A percentile compares a stretch with the other conserved stretches of the same genome.
Evolutionary conservation across 768 basidiomycete genomes (phyloP).

Genomic region (Tylopilus sp.): DNA sequence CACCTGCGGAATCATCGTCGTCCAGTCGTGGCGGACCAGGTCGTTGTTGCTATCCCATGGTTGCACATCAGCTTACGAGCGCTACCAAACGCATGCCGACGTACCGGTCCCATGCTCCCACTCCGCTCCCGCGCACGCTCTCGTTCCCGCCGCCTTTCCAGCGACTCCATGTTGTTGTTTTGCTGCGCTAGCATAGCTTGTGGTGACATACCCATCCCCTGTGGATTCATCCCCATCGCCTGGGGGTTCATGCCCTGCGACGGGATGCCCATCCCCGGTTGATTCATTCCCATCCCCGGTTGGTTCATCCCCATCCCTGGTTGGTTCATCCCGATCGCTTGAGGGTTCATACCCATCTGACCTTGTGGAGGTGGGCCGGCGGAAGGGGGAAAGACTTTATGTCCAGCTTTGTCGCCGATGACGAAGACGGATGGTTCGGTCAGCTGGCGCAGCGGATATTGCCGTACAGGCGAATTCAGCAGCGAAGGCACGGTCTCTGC

Average conservation of each 20-base stretch:
- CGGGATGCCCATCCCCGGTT: constrained; percentile 20
- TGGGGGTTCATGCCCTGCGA: constrained; percentile 28
- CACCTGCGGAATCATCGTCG: constrained; percentile 71
- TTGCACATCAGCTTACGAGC: background rate
- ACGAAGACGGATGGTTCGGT: constrained; percentile 70
- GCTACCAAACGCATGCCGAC: constrained; percentile 6
- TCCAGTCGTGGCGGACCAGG: constrained; percentile 35
- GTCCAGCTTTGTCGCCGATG: constrained; percentile 67
- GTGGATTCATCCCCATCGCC: constrained; percentile 20
- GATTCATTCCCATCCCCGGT: constrained; percentile 24
- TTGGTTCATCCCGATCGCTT: constrained; percentile 24
- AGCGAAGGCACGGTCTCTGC: constrained; percentile 59
- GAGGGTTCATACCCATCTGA: constrained; percentile 26
- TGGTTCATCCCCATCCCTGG: constrained; percentile 25
- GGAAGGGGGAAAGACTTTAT: constrained; percentile 50
- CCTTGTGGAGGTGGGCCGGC: constrained; percentile 31
- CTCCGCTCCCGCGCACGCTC: constrained; percentile 51
- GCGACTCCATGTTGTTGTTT: constrained; percentile 64
- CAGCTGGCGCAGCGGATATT: constrained; percentile 65
- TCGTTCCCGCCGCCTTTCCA: constrained; percentile 62
- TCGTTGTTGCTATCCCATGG: constrained; percentile 26
- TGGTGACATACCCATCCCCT: constrained; percentile 30
- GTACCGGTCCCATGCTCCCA: constrained; percentile 40
- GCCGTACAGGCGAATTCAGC: constrained; percentile 59
- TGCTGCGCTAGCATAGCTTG: constrained; percentile 74